Evolutionary conservation across 2,329 filamentous ascomycete genomes (phyloP).

Genomic region (Atkinsonella hypoxylon): DNA sequence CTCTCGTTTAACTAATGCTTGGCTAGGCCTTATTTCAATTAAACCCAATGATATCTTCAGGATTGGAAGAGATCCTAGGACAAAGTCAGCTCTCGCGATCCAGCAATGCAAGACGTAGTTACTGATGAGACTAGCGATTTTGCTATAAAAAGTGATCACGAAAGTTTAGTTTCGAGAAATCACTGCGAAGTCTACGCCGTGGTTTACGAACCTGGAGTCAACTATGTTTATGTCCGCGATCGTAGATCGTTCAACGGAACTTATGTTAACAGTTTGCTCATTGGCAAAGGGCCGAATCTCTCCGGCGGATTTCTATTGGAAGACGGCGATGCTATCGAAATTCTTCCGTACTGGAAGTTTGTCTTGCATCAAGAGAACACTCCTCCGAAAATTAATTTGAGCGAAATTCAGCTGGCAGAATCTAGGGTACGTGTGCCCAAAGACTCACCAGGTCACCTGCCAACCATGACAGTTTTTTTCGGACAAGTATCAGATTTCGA

Average conservation of each 20-base stretch:
- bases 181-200: slow-evolving; percentile 46
- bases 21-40: slow-evolving; percentile 17
- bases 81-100: slow-evolving; percentile 18
- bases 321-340: slow-evolving; percentile 36
- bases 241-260: slow-evolving; percentile 42
- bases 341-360: slow-evolving; percentile 27
- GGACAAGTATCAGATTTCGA: slow-evolving; percentile 21
- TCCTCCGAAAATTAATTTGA: slow-evolving; percentile 13
- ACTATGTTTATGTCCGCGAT: slow-evolving; percentile 43
- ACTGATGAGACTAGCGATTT: slow-evolving; percentile 20
- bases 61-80: slow-evolving; percentile 22
- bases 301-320: slow-evolving; percentile 35
- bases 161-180: slow-evolving; percentile 34
- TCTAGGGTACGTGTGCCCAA: slow-evolving; percentile 15
- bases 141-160: slow-evolving; percentile 23
- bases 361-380: slow-evolving; percentile 18
- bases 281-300: slow-evolving; percentile 27
- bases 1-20: slow-evolving; percentile 2
- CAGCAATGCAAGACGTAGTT: neutral
- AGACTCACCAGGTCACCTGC: neutral
- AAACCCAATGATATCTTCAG: slow-evolving; percentile 20
- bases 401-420: slow-evolving; percentile 20
- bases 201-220: slow-evolving; percentile 31
- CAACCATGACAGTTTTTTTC: slow-evolving; percentile 16
- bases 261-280: slow-evolving; percentile 33